Evolutionary conservation across 2,329 filamentous ascomycete genomes (phyloP).

Genomic region (Sporothrix pseudoabietina): DNA sequence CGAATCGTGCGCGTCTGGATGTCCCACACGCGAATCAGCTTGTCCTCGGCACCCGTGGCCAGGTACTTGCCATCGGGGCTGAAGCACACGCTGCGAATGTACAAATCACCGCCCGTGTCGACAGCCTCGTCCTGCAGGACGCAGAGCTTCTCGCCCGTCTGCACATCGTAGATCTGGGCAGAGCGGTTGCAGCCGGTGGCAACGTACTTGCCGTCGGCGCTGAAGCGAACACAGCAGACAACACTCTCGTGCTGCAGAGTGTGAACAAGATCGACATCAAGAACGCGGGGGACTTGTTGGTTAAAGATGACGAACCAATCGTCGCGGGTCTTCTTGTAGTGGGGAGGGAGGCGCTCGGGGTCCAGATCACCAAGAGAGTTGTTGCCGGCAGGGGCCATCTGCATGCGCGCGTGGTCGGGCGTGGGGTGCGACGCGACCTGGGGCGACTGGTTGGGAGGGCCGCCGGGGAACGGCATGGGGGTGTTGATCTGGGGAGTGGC

Average conservation of each 20-base stretch:
- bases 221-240: slow-evolving; percentile 97
- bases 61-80: slow-evolving; percentile 93
- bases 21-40: slow-evolving; percentile 97
- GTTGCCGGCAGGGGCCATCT: slow-evolving; percentile 53
- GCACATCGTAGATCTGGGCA: slow-evolving; percentile 98
- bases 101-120: slow-evolving; percentile 86
- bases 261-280: slow-evolving; percentile 93
- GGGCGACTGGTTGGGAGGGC: slow-evolving; percentile 70
- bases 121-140: slow-evolving; percentile 86
- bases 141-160: slow-evolving; percentile 82
- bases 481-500: slow-evolving; percentile 92
- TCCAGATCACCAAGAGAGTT: slow-evolving; percentile 82
- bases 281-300: slow-evolving; percentile 79
- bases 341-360: slow-evolving; percentile 77
- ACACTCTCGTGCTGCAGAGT: slow-evolving; percentile 93
- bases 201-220: slow-evolving; percentile 90
- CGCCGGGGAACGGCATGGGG: slow-evolving; percentile 78
- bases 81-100: slow-evolving; percentile 98
- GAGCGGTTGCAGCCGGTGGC: slow-evolving; percentile 96
- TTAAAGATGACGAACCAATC: slow-evolving; percentile 99
- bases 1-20: slow-evolving; percentile 81
- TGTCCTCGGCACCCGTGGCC: slow-evolving; percentile 95
- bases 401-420: slow-evolving; percentile 62
- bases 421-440: slow-evolving; percentile 81
- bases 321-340: slow-evolving; percentile 82